Conservation (phyloP, 441 rosid genomes). For the Lepidium campestre region DNA sequence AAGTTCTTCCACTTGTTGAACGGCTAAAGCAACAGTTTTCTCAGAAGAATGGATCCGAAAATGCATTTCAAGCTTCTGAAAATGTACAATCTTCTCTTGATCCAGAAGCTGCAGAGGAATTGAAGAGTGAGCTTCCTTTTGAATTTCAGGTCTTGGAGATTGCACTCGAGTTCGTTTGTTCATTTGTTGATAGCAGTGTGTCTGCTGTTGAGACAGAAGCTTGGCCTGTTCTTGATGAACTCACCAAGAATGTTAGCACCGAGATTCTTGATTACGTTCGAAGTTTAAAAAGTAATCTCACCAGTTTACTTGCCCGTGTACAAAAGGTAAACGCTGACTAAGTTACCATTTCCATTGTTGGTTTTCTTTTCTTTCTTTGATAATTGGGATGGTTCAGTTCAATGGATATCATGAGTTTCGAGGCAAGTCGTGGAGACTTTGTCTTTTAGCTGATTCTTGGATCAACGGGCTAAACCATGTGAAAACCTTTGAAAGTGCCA, state of each 20-base stretch:
- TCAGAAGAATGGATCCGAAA: constrained; percentile 40
- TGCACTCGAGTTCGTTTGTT: constrained; percentile 82
- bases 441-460: too few relatives aligned
- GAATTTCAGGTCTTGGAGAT: constrained; percentile 97
- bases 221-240: constrained; percentile 88
- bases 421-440: too few relatives aligned
- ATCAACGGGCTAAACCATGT: too few relatives aligned
- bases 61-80: constrained; percentile 27
- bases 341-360: too few relatives aligned
- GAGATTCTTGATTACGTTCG: constrained; percentile 91
- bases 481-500: too few relatives aligned
- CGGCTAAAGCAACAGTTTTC: constrained; percentile 76
- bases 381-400: too few relatives aligned
- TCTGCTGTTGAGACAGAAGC: constrained; percentile 79
- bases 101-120: constrained; percentile 74
- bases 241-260: constrained; percentile 86
- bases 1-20: constrained; percentile 74
- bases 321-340: constrained; percentile 58
- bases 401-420: too few relatives aligned
- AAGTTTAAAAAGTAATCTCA: constrained; percentile 85
- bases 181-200: constrained; percentile 59
- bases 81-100: constrained; percentile 48
- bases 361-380: too few relatives aligned
- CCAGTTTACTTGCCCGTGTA: constrained; percentile 86
- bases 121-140: constrained; percentile 81